Conservation (phyloP, 1,284 basidiomycete species). For the Peniophora sp. region DNA sequence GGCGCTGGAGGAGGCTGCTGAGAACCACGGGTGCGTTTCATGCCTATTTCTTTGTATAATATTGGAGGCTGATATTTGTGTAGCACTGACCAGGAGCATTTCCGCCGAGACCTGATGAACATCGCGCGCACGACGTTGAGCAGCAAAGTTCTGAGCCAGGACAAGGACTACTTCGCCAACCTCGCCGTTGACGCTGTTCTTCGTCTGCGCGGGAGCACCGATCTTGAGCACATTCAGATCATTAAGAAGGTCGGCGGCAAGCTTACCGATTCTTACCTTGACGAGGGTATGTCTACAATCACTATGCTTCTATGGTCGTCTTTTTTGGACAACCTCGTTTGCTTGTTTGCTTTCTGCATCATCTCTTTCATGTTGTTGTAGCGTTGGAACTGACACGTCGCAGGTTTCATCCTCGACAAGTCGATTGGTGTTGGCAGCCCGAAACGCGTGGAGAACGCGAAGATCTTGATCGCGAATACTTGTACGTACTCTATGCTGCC, state of each 20-base stretch:
- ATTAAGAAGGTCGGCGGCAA: conserved; percentile 99
- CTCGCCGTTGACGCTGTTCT: conserved; percentile 97
- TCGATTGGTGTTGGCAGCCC: conserved; percentile 92
- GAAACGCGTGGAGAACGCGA: conserved; percentile 91
- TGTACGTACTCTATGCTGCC: conserved; percentile 42
- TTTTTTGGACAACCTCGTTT: too few relatives aligned
- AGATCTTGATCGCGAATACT: conserved; percentile 97
- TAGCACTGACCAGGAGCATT: conserved; percentile 67
- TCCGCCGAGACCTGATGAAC: conserved; percentile 90
- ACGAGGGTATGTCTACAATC: conserved; percentile 62
- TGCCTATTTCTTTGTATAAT: not conserved
- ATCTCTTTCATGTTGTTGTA: not conserved
- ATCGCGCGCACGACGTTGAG: conserved; percentile 95
- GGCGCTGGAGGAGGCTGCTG: conserved; percentile 76
- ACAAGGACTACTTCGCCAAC: conserved; percentile 98
- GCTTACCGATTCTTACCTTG: conserved; percentile 96
- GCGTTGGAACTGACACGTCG: not conserved
- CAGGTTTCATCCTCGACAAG: conserved; percentile 98
- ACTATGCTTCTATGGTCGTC: not conserved
- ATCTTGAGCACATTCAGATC: conserved; percentile 98
- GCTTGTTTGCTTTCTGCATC: too few relatives aligned
- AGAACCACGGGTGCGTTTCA: conserved; percentile 72
- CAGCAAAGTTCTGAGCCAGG: conserved; percentile 94
- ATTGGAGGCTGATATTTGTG: not conserved
- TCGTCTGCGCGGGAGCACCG: conserved; percentile 86